Conservation (phyloP, 2,329 filamentous ascomycete species). For the Botrytis cinerea region DNA sequence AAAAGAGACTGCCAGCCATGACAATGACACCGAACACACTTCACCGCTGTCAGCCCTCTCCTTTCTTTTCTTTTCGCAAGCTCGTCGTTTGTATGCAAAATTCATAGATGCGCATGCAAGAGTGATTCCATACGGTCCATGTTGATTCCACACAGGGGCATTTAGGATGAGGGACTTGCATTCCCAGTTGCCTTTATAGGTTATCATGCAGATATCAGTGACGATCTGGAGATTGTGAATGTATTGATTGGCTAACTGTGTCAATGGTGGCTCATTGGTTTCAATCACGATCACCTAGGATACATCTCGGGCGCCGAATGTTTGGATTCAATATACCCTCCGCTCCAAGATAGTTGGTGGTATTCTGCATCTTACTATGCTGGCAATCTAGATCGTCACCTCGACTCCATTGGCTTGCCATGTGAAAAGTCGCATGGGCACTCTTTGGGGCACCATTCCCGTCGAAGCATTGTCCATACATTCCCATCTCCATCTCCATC, state of each 20-base stretch:
- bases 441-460: not conserved
- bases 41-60: not conserved
- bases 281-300: not conserved
- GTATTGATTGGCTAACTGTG: not conserved
- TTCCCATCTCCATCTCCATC: not conserved
- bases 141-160: not conserved
- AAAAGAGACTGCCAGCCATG: not conserved
- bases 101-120: not conserved
- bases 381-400: not conserved
- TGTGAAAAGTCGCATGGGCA: not conserved
- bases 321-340: not conserved
- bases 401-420: not conserved
- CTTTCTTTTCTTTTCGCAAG: not conserved
- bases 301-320: not conserved
- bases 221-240: not conserved
- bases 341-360: not conserved
- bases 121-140: not conserved
- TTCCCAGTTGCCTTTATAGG: not conserved
- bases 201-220: not conserved
- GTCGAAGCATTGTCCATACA: not conserved
- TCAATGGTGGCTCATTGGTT: not conserved
- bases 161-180: not conserved
- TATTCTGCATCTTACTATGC: not conserved
- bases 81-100: not conserved
- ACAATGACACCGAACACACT: not conserved